A percentile compares a stretch with the other conserved stretches of the same genome.
phyloP scores from a whole-genome alignment of 805 yeast genomes.

The Monosporozyma siamensis region DNA sequence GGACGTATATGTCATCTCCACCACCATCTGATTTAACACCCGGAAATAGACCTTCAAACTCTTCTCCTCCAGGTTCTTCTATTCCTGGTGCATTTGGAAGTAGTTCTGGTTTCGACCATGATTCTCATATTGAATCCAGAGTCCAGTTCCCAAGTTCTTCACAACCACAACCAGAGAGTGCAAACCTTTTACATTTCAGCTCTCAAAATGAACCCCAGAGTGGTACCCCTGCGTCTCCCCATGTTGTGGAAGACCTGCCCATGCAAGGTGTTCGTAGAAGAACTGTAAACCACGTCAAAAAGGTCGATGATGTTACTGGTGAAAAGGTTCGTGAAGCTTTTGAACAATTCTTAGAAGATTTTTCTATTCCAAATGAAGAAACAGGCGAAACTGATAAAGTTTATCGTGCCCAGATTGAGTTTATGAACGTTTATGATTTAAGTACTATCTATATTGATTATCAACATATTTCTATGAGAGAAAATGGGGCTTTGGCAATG shows the following conservation, averaged over 20 bases:
- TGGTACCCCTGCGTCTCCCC: constrained; percentile 2
- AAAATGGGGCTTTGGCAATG: constrained; percentile 78
- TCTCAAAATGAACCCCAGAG: constrained; percentile 14
- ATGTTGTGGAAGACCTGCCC: constrained; percentile 11
- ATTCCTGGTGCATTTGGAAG: constrained; percentile 25
- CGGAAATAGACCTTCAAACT: constrained; percentile 16
- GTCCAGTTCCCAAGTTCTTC: constrained; percentile 26
- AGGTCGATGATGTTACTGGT: constrained; percentile 84
- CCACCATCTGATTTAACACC: constrained; percentile 13
- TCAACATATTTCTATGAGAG: constrained; percentile 62
- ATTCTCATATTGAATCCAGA: constrained; percentile 20
- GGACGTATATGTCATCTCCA: constrained; percentile 18
- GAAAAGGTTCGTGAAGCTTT: constrained; percentile 89
- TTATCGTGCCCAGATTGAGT: constrained; percentile 71
- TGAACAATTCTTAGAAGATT: constrained; percentile 72
- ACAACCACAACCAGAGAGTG: constrained; percentile 12
- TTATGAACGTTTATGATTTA: constrained; percentile 67
- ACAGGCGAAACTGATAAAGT: constrained; percentile 38
- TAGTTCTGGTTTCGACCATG: constrained; percentile 22
- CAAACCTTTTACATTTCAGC: constrained; percentile 15
- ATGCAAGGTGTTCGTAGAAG: constrained; percentile 38
- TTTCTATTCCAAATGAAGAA: constrained; percentile 33
- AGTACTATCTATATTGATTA: constrained; percentile 80
- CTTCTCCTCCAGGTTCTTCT: constrained; percentile 27
- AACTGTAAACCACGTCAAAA: constrained; percentile 62